Evolutionary conservation across 805 yeast species (phyloP), one percentile per base, ranked within the genome.

Genomic region (Saturnispora hagleri): DNA sequence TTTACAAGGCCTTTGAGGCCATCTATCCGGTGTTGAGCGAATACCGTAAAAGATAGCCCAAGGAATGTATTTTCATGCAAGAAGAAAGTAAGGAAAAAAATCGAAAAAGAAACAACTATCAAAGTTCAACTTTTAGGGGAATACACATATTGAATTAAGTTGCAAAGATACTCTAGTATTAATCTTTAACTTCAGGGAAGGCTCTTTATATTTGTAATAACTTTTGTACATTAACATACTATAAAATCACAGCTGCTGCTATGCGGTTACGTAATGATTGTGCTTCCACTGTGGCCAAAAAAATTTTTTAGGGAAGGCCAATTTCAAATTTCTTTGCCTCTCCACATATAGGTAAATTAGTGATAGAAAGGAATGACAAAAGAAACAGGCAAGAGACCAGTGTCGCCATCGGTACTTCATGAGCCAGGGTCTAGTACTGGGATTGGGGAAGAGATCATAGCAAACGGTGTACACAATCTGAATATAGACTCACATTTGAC

Each of bases 11-110:
- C 5, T 93, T 93, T 68, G 99, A 91, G 69, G 95, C 97, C 54
- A 93, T 93, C 48, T 93, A 91, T 70, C 99, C 99, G 48, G 99
- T 93, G 70, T 77, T 93, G 76, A 90, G 95, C 73, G 98, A 93
- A 76, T 93, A 91, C 75, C 83, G 98, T 69, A 93, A 93, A 55
- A 64, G 61, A 51, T 65, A 51, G 57, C n/a, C 28, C 9, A 26
- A 26, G 9, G 9, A 26, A 26, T 6, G 28, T 26, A 26, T 26
- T 26, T 26, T 26, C 28, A 26, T 22, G 10, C 26, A 41, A 41
- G 10, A 41, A 41, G 24, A 13, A 38, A 38, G 22, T 8, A 18
- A 20, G 5, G 12, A 36, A 36, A 36, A 18, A 38, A 38, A 18
- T 38, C 8, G 18, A 38, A 38, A 18, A 18, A 20, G 17, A 9